A percentile compares a stretch with the other conserved stretches of the same genome.
phyloP scores from a whole-genome alignment of 345 rosid genomes.

The Eucalyptus cladocalyx region DNA sequence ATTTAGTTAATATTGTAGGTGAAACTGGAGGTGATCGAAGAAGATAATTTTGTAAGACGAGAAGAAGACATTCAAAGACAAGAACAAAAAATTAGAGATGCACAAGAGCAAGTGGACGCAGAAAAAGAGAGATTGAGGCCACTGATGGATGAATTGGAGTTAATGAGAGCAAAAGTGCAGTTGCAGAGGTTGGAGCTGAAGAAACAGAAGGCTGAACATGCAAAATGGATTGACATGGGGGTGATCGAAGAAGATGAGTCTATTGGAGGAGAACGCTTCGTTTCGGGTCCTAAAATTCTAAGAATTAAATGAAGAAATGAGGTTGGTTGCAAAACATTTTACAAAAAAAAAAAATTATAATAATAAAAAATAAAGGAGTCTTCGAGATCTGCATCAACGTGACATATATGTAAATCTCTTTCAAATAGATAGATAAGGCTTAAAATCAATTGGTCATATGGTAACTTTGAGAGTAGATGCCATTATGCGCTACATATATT shows the following conservation, averaged over 20 bases:
- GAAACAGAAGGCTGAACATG: not conserved
- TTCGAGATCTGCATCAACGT: not conserved
- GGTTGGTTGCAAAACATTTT: not conserved
- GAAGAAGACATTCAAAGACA: not conserved
- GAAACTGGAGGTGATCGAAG: not conserved
- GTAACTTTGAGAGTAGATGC: not conserved
- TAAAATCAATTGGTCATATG: not conserved
- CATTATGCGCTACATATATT: too few relatives aligned
- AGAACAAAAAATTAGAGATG: too few relatives aligned
- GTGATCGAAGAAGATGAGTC: not conserved
- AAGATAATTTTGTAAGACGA: not conserved
- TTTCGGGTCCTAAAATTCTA: too few relatives aligned
- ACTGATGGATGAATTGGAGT: not conserved
- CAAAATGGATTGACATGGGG: not conserved
- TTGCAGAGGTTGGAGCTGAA: not conserved
- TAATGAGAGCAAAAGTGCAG: not conserved
- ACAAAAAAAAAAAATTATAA: too few relatives aligned
- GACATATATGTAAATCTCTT: not conserved
- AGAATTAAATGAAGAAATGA: not conserved
- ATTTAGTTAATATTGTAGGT: not conserved
- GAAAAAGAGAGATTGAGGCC: not conserved
- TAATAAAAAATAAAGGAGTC: too few relatives aligned
- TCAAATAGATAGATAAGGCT: not conserved
- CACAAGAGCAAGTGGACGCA: not conserved
- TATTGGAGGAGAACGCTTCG: not conserved